Base-by-base conservation (phyloP, 2,329 filamentous ascomycete genomes). In the Aspergillus phoenicis region DNA sequence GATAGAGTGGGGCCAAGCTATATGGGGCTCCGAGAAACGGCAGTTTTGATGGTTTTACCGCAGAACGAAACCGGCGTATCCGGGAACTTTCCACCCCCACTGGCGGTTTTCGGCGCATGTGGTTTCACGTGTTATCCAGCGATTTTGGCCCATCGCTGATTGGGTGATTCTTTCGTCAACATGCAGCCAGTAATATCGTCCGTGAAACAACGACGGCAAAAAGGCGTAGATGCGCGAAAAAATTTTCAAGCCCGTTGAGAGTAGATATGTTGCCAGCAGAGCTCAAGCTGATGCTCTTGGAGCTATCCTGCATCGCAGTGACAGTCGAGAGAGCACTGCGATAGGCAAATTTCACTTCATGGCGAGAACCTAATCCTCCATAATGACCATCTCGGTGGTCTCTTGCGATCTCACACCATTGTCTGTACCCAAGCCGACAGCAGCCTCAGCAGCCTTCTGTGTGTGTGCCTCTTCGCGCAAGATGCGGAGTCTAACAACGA, bases 391-490 rank as follows among this genome's bases (percentile, higher is more conserved):
- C 33, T 36, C 33, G 33, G 33, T 62, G 11, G 71, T 68, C 11
- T 69, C 73, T 68, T 67, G 71, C 59, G 78, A 62, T 64, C 77
- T 74, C 62, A 74, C 69, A 65, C 85, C 85, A 75, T 93, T 93
- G 73, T 93, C 89, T 33, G 86, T 88, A 58, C 84, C 82, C 59
- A 93, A 78, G 41, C 91, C 91, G 38, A 89, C 82, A 0, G 90
- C 92, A 15, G 91, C 91, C 72, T 96, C 91, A 33, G 93, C 91
- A 68, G 93, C 87, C 72, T 91, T 90, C 72, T 96, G 92, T 5
- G 89, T 89, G 77, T 96, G 95, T 8, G 92, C 91, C 70, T 91
- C 91, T 71, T 96, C 92, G 65, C 87, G 87, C 62, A 99, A 80
- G 70, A 91, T 85, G 75, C 93, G 92, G 57, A 96, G 80, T 75